These are phyloP conservation scores for Nepenthes gracilis DNA, from an alignment of 148 eudicot species.

Conservation along the genomic window DNA sequence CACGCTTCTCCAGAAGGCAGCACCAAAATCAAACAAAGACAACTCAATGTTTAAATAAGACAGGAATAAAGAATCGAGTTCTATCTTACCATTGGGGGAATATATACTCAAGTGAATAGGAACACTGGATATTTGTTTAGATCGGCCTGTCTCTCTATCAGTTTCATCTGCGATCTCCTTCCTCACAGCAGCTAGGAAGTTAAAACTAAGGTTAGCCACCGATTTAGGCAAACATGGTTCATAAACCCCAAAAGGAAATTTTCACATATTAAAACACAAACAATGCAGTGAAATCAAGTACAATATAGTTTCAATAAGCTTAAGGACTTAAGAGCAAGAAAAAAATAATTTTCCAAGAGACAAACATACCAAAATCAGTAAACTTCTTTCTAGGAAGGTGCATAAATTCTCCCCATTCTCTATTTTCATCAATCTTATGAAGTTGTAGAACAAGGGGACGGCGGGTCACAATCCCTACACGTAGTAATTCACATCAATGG, in stretches of 20 bases:
- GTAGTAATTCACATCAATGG: constrained; percentile 4
- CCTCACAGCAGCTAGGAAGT: constrained; percentile 75
- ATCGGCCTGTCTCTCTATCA: constrained; percentile 93
- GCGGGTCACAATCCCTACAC: constrained; percentile 89
- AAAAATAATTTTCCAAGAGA: background rate
- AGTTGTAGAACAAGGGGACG: constrained; percentile 98
- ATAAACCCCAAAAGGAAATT: background rate
- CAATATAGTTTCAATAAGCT: background rate
- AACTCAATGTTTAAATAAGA: background rate
- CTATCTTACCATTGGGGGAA: constrained; percentile 63
- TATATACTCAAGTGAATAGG: constrained; percentile 95
- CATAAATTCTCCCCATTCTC: constrained; percentile 97
- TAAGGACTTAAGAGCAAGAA: background rate
- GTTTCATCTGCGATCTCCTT: constrained; percentile 96
- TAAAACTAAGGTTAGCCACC: constrained; percentile 6
- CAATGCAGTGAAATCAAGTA: background rate
- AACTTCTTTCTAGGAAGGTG: constrained; percentile 72
- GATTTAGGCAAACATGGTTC: background rate
- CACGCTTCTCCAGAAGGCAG: background rate
- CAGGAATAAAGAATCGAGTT: background rate
- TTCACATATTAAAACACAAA: background rate
- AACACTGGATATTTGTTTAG: constrained; percentile 76
- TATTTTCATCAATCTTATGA: constrained; percentile 80
- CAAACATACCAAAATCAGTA: constrained; percentile 76
- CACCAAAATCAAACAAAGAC: background rate